Conservation (phyloP, 805 yeast species). For the Candida odintsovae region DNA sequence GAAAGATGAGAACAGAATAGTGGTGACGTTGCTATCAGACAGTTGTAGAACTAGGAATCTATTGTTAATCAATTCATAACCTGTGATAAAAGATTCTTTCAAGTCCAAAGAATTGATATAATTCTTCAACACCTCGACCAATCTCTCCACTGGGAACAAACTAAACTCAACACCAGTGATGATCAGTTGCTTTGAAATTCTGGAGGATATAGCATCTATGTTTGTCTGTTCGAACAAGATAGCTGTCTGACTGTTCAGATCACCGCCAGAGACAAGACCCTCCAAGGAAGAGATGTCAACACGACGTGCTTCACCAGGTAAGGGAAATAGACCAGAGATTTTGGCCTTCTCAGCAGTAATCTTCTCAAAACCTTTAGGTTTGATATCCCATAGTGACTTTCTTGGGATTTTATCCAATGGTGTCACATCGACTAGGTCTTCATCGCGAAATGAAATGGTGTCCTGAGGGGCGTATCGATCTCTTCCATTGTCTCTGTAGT, state of each 20-base stretch:
- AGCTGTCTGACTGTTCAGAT: conserved; percentile 24
- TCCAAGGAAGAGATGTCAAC: conserved; percentile 27
- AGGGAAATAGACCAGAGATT: conserved; percentile 69
- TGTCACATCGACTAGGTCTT: conserved; percentile 32
- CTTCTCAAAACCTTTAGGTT: conserved; percentile 68
- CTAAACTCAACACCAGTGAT: conserved; percentile 27
- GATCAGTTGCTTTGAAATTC: conserved; percentile 23
- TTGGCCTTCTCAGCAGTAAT: conserved; percentile 75
- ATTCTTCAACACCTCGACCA: conserved; percentile 40
- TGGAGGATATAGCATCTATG: conserved; percentile 23
- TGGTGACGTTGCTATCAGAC: conserved; percentile 45
- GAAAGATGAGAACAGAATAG: conserved; percentile 42
- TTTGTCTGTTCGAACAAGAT: conserved; percentile 30
- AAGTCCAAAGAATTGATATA: conserved; percentile 40
- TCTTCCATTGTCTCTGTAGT: conserved; percentile 5
- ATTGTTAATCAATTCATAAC: conserved; percentile 28
- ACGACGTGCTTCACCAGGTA: conserved; percentile 54
- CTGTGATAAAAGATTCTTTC: conserved; percentile 34
- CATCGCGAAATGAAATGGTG: conserved; percentile 11
- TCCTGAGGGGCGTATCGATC: not conserved
- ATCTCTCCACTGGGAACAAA: conserved; percentile 27
- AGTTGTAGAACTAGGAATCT: conserved; percentile 44
- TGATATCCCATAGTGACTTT: conserved; percentile 61
- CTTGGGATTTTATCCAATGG: conserved; percentile 49
- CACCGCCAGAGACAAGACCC: conserved; percentile 27